Conservation (phyloP, 2,329 filamentous ascomycete species). For the Westerdykella aurantiaca region DNA sequence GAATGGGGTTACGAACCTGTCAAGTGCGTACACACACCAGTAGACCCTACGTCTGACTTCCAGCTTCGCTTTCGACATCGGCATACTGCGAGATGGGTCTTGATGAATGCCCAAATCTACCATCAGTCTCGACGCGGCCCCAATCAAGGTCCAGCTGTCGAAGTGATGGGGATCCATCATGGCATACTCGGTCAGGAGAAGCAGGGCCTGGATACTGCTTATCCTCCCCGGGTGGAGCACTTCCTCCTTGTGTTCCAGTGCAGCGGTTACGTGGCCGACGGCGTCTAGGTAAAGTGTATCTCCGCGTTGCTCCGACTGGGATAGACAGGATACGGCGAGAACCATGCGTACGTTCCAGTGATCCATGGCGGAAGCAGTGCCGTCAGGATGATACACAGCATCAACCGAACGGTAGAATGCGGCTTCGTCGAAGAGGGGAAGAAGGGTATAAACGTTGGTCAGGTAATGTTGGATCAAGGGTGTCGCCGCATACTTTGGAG, state of each 20-base stretch:
- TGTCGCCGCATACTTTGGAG: conserved; percentile 62
- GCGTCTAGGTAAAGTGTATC: conserved; percentile 59
- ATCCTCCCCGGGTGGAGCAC: conserved; percentile 82
- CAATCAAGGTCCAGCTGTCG: conserved; percentile 89
- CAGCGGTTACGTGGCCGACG: conserved; percentile 57
- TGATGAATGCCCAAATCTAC: conserved; percentile 91
- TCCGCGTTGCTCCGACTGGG: conserved; percentile 61
- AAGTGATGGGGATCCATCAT: conserved; percentile 87
- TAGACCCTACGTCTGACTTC: conserved; percentile 80
- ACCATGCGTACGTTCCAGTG: conserved; percentile 87
- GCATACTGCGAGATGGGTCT: conserved; percentile 68
- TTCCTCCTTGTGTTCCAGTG: conserved; percentile 71
- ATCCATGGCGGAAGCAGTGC: conserved; percentile 60
- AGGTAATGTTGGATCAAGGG: conserved; percentile 77
- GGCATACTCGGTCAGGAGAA: conserved; percentile 82
- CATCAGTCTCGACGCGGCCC: conserved; percentile 79
- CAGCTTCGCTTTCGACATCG: conserved; percentile 62
- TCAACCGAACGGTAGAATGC: conserved; percentile 72
- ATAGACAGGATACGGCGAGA: conserved; percentile 71
- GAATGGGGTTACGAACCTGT: conserved; percentile 54
- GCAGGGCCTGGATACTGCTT: conserved; percentile 77
- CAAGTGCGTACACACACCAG: conserved; percentile 83
- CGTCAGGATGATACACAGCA: conserved; percentile 68
- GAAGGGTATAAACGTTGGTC: conserved; percentile 69
- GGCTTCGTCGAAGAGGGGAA: conserved; percentile 78